Evolutionary conservation across 1,284 basidiomycete genomes (phyloP).

Genomic region (Cerrena zonata): DNA sequence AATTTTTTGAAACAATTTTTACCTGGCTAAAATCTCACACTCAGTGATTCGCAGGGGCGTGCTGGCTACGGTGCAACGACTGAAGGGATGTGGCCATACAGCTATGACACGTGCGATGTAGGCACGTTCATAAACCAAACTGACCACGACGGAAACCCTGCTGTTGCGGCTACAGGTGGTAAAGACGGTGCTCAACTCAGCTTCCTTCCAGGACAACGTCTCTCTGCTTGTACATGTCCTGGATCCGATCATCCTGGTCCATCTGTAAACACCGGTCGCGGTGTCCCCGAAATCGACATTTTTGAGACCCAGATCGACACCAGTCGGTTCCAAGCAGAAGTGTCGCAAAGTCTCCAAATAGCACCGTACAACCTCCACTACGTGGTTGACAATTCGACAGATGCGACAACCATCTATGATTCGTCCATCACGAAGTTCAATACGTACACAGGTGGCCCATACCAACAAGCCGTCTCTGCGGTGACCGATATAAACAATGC

Average conservation of each 20-base stretch:
- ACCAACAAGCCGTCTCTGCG: conserved; percentile 75
- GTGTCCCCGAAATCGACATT: conserved; percentile 64
- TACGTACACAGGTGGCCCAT: conserved; percentile 68
- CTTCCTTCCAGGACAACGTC: conserved; percentile 53
- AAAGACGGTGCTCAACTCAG: conserved; percentile 35
- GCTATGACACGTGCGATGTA: conserved; percentile 74
- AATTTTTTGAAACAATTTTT: neutral
- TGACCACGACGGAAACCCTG: conserved; percentile 43
- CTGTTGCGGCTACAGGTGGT: conserved; percentile 46
- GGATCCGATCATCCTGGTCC: conserved; percentile 65
- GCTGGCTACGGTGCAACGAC: conserved; percentile 58
- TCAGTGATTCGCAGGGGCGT: conserved; percentile 42
- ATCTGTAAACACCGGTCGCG: conserved; percentile 40
- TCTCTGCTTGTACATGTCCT: conserved; percentile 52
- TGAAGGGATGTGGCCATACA: conserved; percentile 72
- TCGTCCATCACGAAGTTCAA: conserved; percentile 52
- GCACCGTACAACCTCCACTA: conserved; percentile 78
- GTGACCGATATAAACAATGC: conserved; percentile 50
- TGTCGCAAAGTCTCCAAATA: conserved; percentile 74
- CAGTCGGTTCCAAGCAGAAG: conserved; percentile 40
- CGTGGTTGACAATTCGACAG: conserved; percentile 48
- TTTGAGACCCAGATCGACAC: conserved; percentile 53
- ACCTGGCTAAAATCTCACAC: conserved; percentile 26
- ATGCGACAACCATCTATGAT: conserved; percentile 53
- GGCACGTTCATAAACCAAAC: conserved; percentile 84